Evolutionary conservation across 768 basidiomycete species (phyloP).

Genomic region (Lactifluus rugatus): DNA sequence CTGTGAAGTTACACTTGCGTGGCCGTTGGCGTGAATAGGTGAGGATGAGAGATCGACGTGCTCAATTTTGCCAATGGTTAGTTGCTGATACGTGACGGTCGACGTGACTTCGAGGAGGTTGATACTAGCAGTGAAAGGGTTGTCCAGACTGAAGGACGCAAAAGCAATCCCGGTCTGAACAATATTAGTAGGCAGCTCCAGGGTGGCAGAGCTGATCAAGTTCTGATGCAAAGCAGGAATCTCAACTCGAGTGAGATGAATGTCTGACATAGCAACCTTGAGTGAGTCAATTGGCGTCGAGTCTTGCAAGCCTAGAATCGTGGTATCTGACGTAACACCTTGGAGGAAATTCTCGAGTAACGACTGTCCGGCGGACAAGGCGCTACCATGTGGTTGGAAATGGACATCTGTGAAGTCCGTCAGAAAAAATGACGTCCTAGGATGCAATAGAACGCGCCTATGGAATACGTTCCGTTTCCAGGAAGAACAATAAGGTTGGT

Average conservation of each 20-base stretch:
- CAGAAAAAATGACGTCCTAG: background rate
- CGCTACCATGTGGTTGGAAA: conserved; percentile 47
- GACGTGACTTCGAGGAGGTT: conserved; percentile 48
- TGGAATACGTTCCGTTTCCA: conserved; percentile 46
- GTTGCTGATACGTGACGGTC: conserved; percentile 42
- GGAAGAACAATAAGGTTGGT: conserved; percentile 48
- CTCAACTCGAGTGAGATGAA: conserved; percentile 48
- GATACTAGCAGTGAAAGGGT: conserved; percentile 67
- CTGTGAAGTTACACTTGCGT: conserved; percentile 47
- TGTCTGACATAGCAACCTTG: conserved; percentile 48
- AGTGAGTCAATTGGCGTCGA: conserved; percentile 56
- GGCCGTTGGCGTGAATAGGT: conserved; percentile 52
- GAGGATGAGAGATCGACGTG: conserved; percentile 43
- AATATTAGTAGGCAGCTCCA: conserved; percentile 55
- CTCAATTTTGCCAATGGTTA: conserved; percentile 51
- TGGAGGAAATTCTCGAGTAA: conserved; percentile 64
- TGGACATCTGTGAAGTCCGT: conserved; percentile 39
- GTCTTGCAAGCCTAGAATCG: conserved; percentile 43
- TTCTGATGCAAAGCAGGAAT: conserved; percentile 58
- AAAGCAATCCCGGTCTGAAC: conserved; percentile 49
- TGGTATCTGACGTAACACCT: conserved; percentile 45
- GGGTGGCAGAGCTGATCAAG: conserved; percentile 44
- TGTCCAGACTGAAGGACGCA: conserved; percentile 47
- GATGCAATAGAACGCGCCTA: conserved; percentile 29
- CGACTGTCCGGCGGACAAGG: conserved; percentile 41